phyloP scores from a whole-genome alignment of 2,329 filamentous ascomycete genomes.

The Colletotrichum siamense region DNA sequence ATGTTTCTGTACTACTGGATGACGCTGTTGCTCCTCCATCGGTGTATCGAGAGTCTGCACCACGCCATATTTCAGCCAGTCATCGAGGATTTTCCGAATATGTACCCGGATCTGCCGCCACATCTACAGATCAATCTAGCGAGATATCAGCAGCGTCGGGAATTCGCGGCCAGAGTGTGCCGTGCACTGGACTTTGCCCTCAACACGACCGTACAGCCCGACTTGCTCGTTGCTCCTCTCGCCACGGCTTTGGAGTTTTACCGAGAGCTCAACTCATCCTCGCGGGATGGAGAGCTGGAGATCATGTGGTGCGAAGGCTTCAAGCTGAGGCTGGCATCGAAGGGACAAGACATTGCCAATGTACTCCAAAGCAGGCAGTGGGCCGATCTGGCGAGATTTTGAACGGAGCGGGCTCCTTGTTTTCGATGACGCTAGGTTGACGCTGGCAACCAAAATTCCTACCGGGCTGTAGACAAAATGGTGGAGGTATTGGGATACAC shows the following conservation, averaged over 20 bases:
- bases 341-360: constrained; percentile 46
- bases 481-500: not conserved
- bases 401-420: not conserved
- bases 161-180: constrained; percentile 55
- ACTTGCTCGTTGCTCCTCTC: constrained; percentile 50
- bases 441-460: not conserved
- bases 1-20: constrained; percentile 62
- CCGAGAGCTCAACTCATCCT: constrained; percentile 39
- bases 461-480: not conserved
- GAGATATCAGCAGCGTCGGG: constrained; percentile 48
- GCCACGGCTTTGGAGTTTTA: constrained; percentile 48
- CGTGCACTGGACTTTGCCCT: constrained; percentile 55
- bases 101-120: constrained; percentile 43
- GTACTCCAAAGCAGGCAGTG: constrained; percentile 44
- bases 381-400: constrained; percentile 33
- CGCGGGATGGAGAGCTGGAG: constrained; percentile 49
- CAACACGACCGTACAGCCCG: constrained; percentile 48
- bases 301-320: constrained; percentile 55
- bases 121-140: constrained; percentile 45
- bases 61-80: constrained; percentile 48
- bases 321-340: constrained; percentile 39
- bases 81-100: constrained; percentile 42
- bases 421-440: not conserved
- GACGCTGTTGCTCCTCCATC: constrained; percentile 53
- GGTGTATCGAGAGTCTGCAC: constrained; percentile 52